Evolutionary conservation across 2,329 filamentous ascomycete species (phyloP).

Genomic region (Diaporthe vexans): DNA sequence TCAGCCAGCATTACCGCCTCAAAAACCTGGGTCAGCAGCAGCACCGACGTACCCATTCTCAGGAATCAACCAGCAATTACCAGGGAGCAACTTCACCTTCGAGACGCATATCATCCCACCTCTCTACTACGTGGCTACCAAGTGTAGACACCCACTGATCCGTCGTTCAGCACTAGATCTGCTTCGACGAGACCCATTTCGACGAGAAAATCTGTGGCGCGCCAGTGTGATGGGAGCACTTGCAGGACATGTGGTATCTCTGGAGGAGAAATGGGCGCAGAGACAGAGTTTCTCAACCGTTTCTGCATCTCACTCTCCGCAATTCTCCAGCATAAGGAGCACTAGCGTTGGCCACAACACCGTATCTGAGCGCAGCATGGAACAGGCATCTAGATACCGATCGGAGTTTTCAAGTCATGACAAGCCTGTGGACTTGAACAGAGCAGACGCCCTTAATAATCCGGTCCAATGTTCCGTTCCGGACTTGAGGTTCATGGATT

Average conservation of each 20-base stretch:
- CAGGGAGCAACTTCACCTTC: slow-evolving; percentile 51
- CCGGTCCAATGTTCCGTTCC: slow-evolving; percentile 13
- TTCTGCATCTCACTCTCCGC: slow-evolving; percentile 24
- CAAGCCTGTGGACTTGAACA: neutral
- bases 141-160: slow-evolving; percentile 56
- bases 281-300: neutral
- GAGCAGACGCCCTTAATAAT: neutral
- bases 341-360: neutral
- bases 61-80: slow-evolving; percentile 24
- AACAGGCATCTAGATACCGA: neutral
- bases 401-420: slow-evolving; percentile 1
- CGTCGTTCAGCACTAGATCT: slow-evolving; percentile 54
- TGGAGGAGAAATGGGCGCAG: slow-evolving; percentile 51
- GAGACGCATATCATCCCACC: slow-evolving; percentile 56
- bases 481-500: slow-evolving; percentile 4
- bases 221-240: slow-evolving; percentile 49
- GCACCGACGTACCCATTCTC: slow-evolving; percentile 41
- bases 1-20: slow-evolving; percentile 13
- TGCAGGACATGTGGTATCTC: slow-evolving; percentile 51
- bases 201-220: slow-evolving; percentile 57
- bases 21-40: slow-evolving; percentile 18
- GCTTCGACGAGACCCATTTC: slow-evolving; percentile 46
- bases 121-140: slow-evolving; percentile 54
- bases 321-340: slow-evolving; percentile 1
- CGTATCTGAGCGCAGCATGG: slow-evolving; percentile 10